A percentile compares a stretch with the other conserved stretches of the same genome.
Conservation (phyloP, 2,329 filamentous ascomycete species). For the Dactylonectria estremocensis region DNA sequence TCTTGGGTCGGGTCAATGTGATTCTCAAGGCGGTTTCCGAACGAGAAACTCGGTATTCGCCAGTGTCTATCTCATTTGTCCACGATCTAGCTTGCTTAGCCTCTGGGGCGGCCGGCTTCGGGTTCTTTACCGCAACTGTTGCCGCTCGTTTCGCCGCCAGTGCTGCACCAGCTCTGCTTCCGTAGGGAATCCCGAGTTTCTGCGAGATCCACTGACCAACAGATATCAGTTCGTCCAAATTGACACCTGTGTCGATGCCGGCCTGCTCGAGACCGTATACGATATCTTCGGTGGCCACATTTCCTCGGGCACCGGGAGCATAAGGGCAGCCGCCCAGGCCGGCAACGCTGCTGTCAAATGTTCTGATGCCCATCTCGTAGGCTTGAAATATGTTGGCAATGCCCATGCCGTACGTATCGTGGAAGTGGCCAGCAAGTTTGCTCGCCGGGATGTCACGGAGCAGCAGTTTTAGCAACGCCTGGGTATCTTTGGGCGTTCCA, state of each 20-base stretch:
- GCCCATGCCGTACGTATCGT: conserved; percentile 30
- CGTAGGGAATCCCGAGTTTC: conserved; percentile 17
- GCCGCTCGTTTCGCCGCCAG: background rate
- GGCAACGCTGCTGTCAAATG: conserved; percentile 28
- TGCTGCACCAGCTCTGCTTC: conserved; percentile 22
- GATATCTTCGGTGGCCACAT: conserved; percentile 33
- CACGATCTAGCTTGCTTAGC: conserved; percentile 4
- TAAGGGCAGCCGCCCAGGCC: conserved; percentile 31
- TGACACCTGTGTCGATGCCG: conserved; percentile 20
- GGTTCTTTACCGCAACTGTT: background rate
- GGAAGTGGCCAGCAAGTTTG: conserved; percentile 30
- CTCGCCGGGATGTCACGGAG: conserved; percentile 14
- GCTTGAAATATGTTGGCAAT: conserved; percentile 24
- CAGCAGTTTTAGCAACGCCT: conserved; percentile 11
- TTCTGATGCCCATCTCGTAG: conserved; percentile 29
- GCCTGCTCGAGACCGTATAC: conserved; percentile 26
- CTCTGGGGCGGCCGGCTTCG: background rate
- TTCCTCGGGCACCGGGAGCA: conserved; percentile 31
- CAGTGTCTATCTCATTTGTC: conserved; percentile 1
- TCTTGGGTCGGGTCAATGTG: conserved; percentile 20
- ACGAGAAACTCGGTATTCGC: conserved; percentile 22
- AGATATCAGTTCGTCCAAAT: conserved; percentile 9
- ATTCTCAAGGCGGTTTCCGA: conserved; percentile 17
- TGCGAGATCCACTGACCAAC: conserved; percentile 23
- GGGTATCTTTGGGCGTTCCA: conserved; percentile 20